Evolutionary conservation across 768 basidiomycete species (phyloP).

Genomic region (Termitomyces sp.): DNA sequence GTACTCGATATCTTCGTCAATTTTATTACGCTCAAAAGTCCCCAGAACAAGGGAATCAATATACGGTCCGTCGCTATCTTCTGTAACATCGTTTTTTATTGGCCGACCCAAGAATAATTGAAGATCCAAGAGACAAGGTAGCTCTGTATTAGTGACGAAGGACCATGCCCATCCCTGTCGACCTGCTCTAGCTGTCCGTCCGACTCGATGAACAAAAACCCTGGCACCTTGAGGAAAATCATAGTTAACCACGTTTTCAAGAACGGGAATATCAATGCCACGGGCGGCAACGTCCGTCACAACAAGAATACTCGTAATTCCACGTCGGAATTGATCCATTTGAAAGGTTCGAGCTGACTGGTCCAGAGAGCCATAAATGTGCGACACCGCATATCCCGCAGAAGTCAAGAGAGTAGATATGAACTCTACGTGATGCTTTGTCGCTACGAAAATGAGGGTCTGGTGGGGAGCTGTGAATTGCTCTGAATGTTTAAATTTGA

Average conservation of each 20-base stretch:
- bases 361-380: constrained; percentile 94
- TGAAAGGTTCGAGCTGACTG: constrained; percentile 85
- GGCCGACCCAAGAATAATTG: constrained; percentile 89
- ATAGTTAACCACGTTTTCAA: constrained; percentile 97
- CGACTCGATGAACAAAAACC: constrained; percentile 95
- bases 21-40: constrained; percentile 67
- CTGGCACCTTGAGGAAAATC: constrained; percentile 94
- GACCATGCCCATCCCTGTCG: constrained; percentile 96
- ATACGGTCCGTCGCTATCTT: constrained; percentile 54
- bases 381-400: constrained; percentile 84
- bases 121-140: constrained; percentile 88
- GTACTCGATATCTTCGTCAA: constrained; percentile 86
- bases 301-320: constrained; percentile 76
- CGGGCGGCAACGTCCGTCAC: constrained; percentile 98
- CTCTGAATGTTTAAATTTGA: constrained; percentile 46
- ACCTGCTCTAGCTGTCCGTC: constrained; percentile 93
- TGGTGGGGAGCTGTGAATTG: constrained; percentile 72
- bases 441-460: constrained; percentile 91
- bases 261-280: constrained; percentile 94
- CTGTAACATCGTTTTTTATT: constrained; percentile 45
- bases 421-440: constrained; percentile 99
- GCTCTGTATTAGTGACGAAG: constrained; percentile 78
- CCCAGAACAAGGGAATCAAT: constrained; percentile 75
- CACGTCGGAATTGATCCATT: constrained; percentile 85
- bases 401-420: constrained; percentile 69